phyloP scores from a whole-genome alignment of 345 rosid genomes.

The Psidium guajava region DNA sequence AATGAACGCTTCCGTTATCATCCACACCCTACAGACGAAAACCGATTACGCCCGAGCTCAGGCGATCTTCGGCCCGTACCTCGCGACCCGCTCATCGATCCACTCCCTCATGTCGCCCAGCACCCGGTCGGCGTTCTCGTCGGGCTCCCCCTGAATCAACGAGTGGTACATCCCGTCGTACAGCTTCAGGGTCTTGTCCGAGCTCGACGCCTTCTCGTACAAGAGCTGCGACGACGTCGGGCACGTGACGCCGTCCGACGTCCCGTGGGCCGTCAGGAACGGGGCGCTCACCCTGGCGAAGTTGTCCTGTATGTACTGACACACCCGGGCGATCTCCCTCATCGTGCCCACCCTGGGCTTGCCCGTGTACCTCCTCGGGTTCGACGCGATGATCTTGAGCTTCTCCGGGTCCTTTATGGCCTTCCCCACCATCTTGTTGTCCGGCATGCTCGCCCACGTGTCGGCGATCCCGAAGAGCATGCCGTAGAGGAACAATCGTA shows the following conservation, averaged over 20 bases:
- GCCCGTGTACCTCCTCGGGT: slow-evolving; percentile 78
- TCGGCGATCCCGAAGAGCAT: slow-evolving; percentile 85
- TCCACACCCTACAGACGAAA: neutral
- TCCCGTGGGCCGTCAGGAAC: slow-evolving; percentile 70
- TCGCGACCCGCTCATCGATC: slow-evolving; percentile 77
- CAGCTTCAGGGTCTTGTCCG: slow-evolving; percentile 68
- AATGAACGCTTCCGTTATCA: neutral
- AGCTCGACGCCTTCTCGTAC: slow-evolving; percentile 66
- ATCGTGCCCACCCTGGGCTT: slow-evolving; percentile 89
- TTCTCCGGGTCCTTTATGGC: slow-evolving; percentile 78
- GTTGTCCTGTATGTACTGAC: slow-evolving; percentile 71
- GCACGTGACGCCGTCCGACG: slow-evolving; percentile 71
- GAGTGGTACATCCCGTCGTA: slow-evolving; percentile 98
- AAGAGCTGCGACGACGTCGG: slow-evolving; percentile 60
- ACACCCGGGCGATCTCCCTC: slow-evolving; percentile 72
- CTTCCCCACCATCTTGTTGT: slow-evolving; percentile 75
- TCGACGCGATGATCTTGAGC: slow-evolving; percentile 73
- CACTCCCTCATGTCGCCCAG: slow-evolving; percentile 92
- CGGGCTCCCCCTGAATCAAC: slow-evolving; percentile 85
- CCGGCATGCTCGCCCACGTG: slow-evolving; percentile 94
- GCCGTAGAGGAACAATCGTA: slow-evolving; percentile 57
- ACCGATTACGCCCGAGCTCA: neutral
- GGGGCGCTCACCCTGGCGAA: slow-evolving; percentile 51
- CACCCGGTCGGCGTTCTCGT: slow-evolving; percentile 57
- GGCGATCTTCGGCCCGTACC: slow-evolving; percentile 27